Evolutionary conservation across 768 basidiomycete species (phyloP), one percentile per base, ranked within the genome.

Genomic region (Mycena galericulata): DNA sequence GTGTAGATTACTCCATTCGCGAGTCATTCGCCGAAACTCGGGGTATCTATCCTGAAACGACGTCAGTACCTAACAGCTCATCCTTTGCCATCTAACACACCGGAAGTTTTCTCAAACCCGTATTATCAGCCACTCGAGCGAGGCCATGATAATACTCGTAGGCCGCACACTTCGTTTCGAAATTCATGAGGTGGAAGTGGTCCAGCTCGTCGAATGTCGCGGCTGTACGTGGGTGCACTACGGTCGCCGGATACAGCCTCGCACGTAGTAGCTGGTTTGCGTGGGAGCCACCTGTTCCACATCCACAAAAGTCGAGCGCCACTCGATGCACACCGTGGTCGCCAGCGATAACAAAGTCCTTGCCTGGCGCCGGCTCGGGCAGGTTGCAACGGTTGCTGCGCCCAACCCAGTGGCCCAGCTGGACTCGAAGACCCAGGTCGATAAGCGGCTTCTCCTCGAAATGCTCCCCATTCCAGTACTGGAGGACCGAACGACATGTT

Each of bases 61-160:
- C 14, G 34, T 36, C n/a, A n/a, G n/a, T n/a, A 14, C 34, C 34
- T 36, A 36, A 14, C n/a, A n/a, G n/a, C n/a, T n/a, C n/a, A n/a
- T n/a, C n/a, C n/a, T n/a, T n/a, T 7, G 14, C 26, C 26, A 22
- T 24, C 43, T 26, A 59, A 49, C n/a, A n/a, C n/a, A 11, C 40
- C 51, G 0, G 7, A 7, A 14, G 34, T 14, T 6, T 15, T 24
- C 6, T n/a, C 0, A 73, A 51, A 3, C 78, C 78, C 3, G 72
- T 76, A 55, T 82, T 83, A 50, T 82, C 76, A 0, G 77, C 77
- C 12, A 55, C 41, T 8, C 74, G 65, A 3, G 50, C 68, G 0
- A 83, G 54, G 0, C 74, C 38, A 0, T 65, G 60, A 53, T 81
- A 83, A 61, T 75, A 83, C 22, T 81, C 76, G 29, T 69, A 81